Conservation (phyloP, 2,329 filamentous ascomycete genomes). For the Trichoderma brevicompactum region DNA sequence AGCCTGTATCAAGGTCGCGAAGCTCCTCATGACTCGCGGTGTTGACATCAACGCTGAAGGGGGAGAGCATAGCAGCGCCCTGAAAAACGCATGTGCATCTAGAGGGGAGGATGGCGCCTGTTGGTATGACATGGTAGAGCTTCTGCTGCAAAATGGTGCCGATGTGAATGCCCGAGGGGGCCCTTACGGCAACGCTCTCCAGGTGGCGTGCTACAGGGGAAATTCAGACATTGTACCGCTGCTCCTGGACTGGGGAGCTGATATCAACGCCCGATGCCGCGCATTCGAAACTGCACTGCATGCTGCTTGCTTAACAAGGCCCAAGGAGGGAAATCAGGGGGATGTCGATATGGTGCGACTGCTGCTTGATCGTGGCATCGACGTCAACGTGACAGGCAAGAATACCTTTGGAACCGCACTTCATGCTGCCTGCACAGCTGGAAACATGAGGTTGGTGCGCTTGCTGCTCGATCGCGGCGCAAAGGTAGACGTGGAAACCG, state of each 20-base stretch:
- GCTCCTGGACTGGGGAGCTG: slow-evolving; percentile 1
- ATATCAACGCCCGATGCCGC: neutral
- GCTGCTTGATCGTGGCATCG: no score
- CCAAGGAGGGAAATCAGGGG: no score
- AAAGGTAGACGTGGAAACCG: no score
- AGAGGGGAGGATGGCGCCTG: neutral
- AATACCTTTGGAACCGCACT: no score
- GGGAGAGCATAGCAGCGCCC: neutral
- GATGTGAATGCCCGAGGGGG: neutral
- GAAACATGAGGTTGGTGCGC: no score
- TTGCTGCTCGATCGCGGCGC: no score
- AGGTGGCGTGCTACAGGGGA: neutral
- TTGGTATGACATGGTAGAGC: neutral
- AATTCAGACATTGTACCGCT: neutral
- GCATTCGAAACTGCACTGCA: neutral
- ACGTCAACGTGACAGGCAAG: no score
- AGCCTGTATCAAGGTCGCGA: neutral
- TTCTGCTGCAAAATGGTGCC: neutral
- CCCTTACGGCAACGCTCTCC: neutral
- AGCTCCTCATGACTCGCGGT: neutral
- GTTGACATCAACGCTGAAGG: neutral
- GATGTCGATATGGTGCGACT: no score
- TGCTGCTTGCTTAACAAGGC: neutral
- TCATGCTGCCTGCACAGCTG: no score
- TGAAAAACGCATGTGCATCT: neutral